Evolutionary conservation across 2,329 filamentous ascomycete genomes (phyloP), one percentile per base, ranked within the genome.

Genomic region (Nothophoma quercina): DNA sequence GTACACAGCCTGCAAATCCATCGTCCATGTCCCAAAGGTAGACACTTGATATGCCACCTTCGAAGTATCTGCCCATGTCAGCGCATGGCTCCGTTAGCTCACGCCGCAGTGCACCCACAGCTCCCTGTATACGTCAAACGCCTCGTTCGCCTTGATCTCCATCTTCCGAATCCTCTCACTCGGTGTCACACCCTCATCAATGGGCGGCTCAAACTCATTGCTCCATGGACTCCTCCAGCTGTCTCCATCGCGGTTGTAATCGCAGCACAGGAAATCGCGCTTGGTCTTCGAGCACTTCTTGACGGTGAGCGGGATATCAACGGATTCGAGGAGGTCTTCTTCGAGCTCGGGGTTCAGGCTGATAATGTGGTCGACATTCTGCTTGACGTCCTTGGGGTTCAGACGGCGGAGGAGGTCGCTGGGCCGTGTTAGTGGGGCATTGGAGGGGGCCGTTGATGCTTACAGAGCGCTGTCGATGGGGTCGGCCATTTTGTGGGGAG

Each of bases 11-110:
- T 0, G 95, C 95, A 73, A 99, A 99, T 7, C 95, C 95, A 76
- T 99, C 95, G 67, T 99, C 95, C 73, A 98, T 79, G 73, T 97
- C 95, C 95, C 95, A 99, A 59, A 99, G 90, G 77, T 99, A 99
- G 30, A 98, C 95, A 71, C 90, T 96, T 64, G 91, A 95, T 55
- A 96, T 91, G 22, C 95, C 93, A 4, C 95, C 95, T 79, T 98
- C 95, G 72, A 96, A 96, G 79, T 96, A 99, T 68, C 79, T 81
- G 60, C 30, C 33, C 48, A 15, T 22, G 57, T 71, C 59, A 73
- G 68, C 62, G 18, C 23, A 21, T 19, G 35, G 36, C 23, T 44
- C 36, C 25, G n/a, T 1, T 15, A 5, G 6, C 45, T 30, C 25
- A 5, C 10, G 4, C 30, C 21, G 22, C 15, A 12, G 18, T 22